Conservation (phyloP, 345 rosid species). For the Gossypium longicalyx region DNA sequence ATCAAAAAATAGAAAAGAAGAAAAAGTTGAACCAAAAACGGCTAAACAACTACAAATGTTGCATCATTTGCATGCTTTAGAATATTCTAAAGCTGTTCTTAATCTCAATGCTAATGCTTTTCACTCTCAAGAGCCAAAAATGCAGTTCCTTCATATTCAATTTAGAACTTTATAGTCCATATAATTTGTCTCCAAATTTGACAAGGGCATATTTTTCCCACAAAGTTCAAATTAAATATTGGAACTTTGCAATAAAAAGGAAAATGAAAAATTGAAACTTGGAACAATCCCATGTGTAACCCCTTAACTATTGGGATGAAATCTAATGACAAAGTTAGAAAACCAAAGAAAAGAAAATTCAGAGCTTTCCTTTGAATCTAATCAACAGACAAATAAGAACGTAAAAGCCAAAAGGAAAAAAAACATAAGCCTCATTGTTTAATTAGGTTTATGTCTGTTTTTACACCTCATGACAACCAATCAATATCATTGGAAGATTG, state of each 20-base stretch:
- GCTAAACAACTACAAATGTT: neutral
- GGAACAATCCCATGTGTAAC: too few relatives aligned
- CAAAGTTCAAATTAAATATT: too few relatives aligned
- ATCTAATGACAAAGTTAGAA: slow-evolving; percentile 5
- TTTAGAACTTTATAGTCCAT: neutral
- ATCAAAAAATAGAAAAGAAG: too few relatives aligned
- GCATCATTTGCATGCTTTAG: slow-evolving; percentile 7
- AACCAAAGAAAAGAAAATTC: neutral
- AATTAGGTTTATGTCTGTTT: neutral
- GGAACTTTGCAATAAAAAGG: too few relatives aligned
- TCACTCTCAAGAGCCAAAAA: neutral
- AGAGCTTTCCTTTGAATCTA: neutral
- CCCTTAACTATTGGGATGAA: too few relatives aligned
- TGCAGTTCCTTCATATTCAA: neutral
- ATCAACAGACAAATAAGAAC: neutral
- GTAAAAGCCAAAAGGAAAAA: neutral
- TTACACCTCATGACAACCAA: slow-evolving; percentile 17
- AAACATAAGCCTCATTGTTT: neutral
- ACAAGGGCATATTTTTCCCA: too few relatives aligned
- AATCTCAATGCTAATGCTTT: neutral
- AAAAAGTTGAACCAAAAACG: neutral
- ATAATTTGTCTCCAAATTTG: too few relatives aligned
- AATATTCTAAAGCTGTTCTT: slow-evolving; percentile 12
- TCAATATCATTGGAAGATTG: neutral
- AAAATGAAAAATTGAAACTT: too few relatives aligned